A percentile compares a stretch with the other conserved stretches of the same genome.
Evolutionary conservation across 441 rosid genomes (phyloP).

Genomic region (Raphanus hybrid): DNA sequence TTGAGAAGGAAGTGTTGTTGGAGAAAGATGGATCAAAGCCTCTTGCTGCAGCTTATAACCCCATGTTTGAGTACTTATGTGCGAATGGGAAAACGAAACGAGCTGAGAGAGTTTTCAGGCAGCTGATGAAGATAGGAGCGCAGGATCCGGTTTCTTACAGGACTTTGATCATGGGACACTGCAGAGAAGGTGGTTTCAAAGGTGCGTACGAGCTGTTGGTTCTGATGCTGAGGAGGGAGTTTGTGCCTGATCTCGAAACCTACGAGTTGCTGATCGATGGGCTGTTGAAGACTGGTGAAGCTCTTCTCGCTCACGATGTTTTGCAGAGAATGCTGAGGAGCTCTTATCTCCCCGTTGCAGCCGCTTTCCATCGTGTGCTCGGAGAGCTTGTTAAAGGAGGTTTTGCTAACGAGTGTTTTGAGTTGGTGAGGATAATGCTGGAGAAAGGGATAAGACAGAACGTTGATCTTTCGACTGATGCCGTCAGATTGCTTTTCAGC

Average conservation of each 20-base stretch:
- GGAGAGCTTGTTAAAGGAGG: conserved; percentile 59
- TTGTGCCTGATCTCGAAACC: conserved; percentile 64
- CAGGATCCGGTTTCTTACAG: conserved; percentile 77
- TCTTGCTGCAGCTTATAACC: conserved; percentile 78
- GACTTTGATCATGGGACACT: conserved; percentile 78
- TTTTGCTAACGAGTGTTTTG: conserved; percentile 57
- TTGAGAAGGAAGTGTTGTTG: conserved; percentile 54
- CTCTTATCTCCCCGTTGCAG: conserved; percentile 62
- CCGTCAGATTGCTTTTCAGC: conserved; percentile 57
- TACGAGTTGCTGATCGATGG: conserved; percentile 64
- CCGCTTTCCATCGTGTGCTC: conserved; percentile 64
- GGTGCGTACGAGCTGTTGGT: conserved; percentile 69
- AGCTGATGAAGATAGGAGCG: conserved; percentile 82
- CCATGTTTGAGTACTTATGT: conserved; percentile 73
- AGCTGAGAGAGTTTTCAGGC: conserved; percentile 76
- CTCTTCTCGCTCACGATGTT: conserved; percentile 65
- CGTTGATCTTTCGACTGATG: conserved; percentile 58
- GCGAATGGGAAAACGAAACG: conserved; percentile 65
- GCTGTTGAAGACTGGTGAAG: conserved; percentile 58
- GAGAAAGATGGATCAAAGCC: conserved; percentile 58
- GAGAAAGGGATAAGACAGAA: conserved; percentile 64
- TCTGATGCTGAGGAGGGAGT: conserved; percentile 75
- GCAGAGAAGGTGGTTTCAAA: conserved; percentile 63
- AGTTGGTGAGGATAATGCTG: conserved; percentile 62
- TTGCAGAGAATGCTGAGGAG: conserved; percentile 76